Percentiles rank a stretch among this genome's conserved stretches.
Evolutionary conservation across 805 yeast genomes (phyloP).

Genomic region (Ogataea haglerorum): DNA sequence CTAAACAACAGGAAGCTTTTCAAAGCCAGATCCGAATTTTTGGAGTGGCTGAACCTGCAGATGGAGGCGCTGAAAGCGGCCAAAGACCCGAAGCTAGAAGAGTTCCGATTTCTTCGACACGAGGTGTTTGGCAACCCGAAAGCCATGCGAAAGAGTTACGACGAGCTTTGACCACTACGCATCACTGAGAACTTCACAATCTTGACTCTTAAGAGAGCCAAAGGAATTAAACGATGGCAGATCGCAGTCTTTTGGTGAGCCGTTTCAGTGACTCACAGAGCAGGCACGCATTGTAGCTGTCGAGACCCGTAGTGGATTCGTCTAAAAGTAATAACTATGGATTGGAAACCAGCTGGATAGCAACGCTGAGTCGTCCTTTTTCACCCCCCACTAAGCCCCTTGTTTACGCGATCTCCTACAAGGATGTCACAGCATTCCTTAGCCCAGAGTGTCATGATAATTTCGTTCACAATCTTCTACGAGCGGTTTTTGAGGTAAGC

Average conservation of each 20-base stretch:
- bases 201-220: conserved; percentile 24
- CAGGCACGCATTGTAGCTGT: conserved; percentile 69
- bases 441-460: conserved; percentile 63
- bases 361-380: conserved; percentile 71
- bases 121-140: conserved; percentile 73
- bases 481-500: conserved; percentile 39
- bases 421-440: conserved; percentile 57
- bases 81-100: conserved; percentile 27
- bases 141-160: conserved; percentile 61
- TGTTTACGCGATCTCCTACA: conserved; percentile 51
- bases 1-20: conserved; percentile 30
- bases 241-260: conserved; percentile 42
- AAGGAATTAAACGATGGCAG: conserved; percentile 41
- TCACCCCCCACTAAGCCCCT: conserved; percentile 82
- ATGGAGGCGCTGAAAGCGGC: conserved; percentile 29
- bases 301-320: conserved; percentile 88
- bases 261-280: conserved; percentile 59
- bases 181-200: conserved; percentile 21
- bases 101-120: conserved; percentile 44
- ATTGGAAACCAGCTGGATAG: conserved; percentile 69
- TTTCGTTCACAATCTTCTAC: conserved; percentile 52
- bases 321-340: conserved; percentile 78
- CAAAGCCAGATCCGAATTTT: conserved; percentile 41
- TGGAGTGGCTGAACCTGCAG: conserved; percentile 61
- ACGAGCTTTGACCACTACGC: conserved; percentile 38